These are phyloP conservation scores for Nakazawaea populi DNA, from an alignment of 805 yeast species.

Conservation along the genomic window DNA sequence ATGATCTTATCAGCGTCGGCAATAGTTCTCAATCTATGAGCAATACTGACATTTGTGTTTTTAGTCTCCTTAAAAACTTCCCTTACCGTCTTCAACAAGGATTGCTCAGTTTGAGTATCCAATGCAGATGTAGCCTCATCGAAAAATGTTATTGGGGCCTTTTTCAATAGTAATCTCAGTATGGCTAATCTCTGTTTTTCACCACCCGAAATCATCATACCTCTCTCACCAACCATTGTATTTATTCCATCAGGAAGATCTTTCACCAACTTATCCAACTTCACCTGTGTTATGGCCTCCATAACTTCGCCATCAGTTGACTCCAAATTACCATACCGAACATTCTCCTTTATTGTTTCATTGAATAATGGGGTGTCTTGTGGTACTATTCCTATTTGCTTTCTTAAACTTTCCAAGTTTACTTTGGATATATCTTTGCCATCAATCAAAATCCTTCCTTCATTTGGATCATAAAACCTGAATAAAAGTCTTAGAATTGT, in stretches of 20 bases:
- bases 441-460: conserved; percentile 77
- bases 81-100: conserved; percentile 69
- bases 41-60: conserved; percentile 84
- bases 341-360: conserved; percentile 82
- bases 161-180: conserved; percentile 81
- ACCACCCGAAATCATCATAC: conserved; percentile 99
- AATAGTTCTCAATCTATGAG: conserved; percentile 88
- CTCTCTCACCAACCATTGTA: conserved; percentile 93
- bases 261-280: conserved; percentile 52
- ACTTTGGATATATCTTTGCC: conserved; percentile 82
- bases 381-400: conserved; percentile 85
- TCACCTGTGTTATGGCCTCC: conserved; percentile 61
- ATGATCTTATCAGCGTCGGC: conserved; percentile 93
- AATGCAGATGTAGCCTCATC: conserved; percentile 97
- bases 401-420: conserved; percentile 68
- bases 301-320: conserved; percentile 71
- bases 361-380: conserved; percentile 96
- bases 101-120: conserved; percentile 94
- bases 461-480: conserved; percentile 79
- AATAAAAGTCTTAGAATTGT: conserved; percentile 80
- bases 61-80: conserved; percentile 47
- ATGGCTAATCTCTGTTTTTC: conserved; percentile 95
- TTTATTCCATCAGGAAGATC: conserved; percentile 79
- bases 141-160: conserved; percentile 85
- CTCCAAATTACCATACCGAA: conserved; percentile 73